phyloP scores from a whole-genome alignment of 345 rosid species.

The Carallia pectinifolia region DNA sequence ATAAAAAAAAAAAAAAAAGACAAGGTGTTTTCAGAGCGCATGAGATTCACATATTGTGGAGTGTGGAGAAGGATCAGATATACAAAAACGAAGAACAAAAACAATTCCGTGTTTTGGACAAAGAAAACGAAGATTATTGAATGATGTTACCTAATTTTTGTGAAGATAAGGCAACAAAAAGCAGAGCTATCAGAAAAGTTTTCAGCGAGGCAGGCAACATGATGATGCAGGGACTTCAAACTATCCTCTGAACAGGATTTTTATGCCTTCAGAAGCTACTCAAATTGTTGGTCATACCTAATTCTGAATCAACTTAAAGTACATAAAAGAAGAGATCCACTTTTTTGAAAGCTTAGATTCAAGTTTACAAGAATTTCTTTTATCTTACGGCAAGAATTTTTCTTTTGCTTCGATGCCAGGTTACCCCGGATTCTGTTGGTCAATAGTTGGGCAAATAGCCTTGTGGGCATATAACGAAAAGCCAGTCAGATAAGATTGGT shows the following conservation, averaged over 20 bases:
- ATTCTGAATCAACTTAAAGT: not conserved
- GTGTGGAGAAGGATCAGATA: too few relatives aligned
- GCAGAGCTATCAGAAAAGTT: constrained; percentile 18
- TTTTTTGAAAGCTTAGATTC: constrained; percentile 39
- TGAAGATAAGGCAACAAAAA: constrained; percentile 11
- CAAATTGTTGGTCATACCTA: not conserved
- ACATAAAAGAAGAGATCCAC: not conserved
- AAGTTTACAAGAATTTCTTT: constrained; percentile 24
- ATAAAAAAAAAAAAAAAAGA: too few relatives aligned
- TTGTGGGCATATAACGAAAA: too few relatives aligned
- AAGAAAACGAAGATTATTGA: not conserved
- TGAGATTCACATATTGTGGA: too few relatives aligned
- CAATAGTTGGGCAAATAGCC: not conserved
- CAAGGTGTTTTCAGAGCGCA: too few relatives aligned
- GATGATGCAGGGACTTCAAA: not conserved
- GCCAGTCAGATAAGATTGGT: too few relatives aligned
- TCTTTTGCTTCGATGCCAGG: not conserved
- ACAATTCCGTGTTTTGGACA: not conserved
- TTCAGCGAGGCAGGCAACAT: constrained; percentile 24
- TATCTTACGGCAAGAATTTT: constrained; percentile 18
- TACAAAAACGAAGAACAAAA: too few relatives aligned
- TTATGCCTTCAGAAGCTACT: not conserved
- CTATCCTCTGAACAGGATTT: not conserved
- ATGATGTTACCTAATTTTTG: constrained; percentile 29
- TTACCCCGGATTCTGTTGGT: not conserved